Percentiles rank a stretch among this genome's conserved stretches.
Evolutionary conservation across 1,139 yeast genomes (phyloP).

Genomic region (Hyphopichia burtonii): DNA sequence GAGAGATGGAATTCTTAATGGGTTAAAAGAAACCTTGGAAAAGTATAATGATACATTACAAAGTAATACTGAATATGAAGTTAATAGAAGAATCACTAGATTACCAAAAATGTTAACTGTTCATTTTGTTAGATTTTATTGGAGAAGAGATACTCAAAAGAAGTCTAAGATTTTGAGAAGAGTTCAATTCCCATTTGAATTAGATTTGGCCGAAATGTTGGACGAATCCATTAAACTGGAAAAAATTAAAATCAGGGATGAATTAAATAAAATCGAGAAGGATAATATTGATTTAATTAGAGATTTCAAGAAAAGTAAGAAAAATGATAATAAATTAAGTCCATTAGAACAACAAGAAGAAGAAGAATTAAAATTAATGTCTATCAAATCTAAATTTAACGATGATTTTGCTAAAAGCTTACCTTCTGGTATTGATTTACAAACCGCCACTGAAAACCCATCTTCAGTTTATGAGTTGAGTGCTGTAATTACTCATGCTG

Average conservation of each 20-base stretch:
- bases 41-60: conserved; percentile 73
- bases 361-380: conserved; percentile 45
- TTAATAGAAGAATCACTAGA: conserved; percentile 67
- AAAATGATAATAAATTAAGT: conserved; percentile 26
- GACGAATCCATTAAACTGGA: conserved; percentile 69
- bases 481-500: conserved; percentile 89
- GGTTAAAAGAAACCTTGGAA: conserved; percentile 74
- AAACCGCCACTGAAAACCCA: conserved; percentile 70
- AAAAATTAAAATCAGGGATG: conserved; percentile 73
- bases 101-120: conserved; percentile 87
- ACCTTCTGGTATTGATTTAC: conserved; percentile 27
- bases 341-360: conserved; percentile 47
- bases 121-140: conserved; percentile 90
- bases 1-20: conserved; percentile 77
- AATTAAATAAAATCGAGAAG: conserved; percentile 73
- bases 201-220: conserved; percentile 83
- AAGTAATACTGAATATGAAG: conserved; percentile 67
- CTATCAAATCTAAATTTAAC: conserved; percentile 44
- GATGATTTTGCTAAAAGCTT: conserved; percentile 42
- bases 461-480: conserved; percentile 81
- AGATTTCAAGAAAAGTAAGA: conserved; percentile 69
- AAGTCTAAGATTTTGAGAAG: conserved; percentile 91
- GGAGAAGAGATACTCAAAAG: conserved; percentile 90
- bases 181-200: conserved; percentile 91
- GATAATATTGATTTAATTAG: conserved; percentile 70